phyloP scores from a whole-genome alignment of 768 basidiomycete genomes.

The Leccinum subtestaceum region DNA sequence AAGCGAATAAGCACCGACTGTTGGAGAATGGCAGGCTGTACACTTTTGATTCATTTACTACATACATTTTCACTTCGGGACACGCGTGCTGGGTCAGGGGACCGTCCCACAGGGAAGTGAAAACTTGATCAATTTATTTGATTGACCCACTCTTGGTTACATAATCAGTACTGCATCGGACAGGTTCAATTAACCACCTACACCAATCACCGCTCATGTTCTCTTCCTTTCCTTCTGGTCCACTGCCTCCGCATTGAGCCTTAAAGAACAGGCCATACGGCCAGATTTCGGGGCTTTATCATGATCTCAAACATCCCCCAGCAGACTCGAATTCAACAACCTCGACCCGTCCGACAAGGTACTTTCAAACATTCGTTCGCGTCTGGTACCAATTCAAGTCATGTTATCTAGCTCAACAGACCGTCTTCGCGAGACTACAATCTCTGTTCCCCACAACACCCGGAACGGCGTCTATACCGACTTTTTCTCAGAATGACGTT shows the following conservation, averaged over 20 bases:
- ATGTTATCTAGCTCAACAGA: constrained; percentile 32
- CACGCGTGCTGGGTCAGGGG: constrained; percentile 26
- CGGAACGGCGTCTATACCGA: constrained; percentile 18
- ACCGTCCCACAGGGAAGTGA: not conserved
- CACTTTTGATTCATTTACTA: not conserved
- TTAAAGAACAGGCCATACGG: constrained; percentile 29
- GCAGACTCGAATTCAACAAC: constrained; percentile 19
- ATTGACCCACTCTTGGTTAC: constrained; percentile 20
- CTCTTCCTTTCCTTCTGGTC: constrained; percentile 15
- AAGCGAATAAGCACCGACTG: not conserved
- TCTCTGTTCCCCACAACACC: constrained; percentile 45
- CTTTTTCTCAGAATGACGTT: constrained; percentile 20
- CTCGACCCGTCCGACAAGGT: constrained; percentile 22
- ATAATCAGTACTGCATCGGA: constrained; percentile 25
- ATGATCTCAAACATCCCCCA: constrained; percentile 25
- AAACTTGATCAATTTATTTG: not conserved
- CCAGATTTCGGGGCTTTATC: constrained; percentile 16
- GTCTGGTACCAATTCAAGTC: constrained; percentile 5
- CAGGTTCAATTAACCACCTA: constrained; percentile 18
- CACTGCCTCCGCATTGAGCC: constrained; percentile 26
- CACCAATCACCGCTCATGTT: constrained; percentile 22
- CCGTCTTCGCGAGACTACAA: constrained; percentile 51
- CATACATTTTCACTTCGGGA: constrained; percentile 2
- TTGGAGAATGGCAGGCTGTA: constrained; percentile 8
- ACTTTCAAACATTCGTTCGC: constrained; percentile 1